Base-by-base conservation (phyloP, 78 protist species). In the Blattamonas nauphoetae region DNA sequence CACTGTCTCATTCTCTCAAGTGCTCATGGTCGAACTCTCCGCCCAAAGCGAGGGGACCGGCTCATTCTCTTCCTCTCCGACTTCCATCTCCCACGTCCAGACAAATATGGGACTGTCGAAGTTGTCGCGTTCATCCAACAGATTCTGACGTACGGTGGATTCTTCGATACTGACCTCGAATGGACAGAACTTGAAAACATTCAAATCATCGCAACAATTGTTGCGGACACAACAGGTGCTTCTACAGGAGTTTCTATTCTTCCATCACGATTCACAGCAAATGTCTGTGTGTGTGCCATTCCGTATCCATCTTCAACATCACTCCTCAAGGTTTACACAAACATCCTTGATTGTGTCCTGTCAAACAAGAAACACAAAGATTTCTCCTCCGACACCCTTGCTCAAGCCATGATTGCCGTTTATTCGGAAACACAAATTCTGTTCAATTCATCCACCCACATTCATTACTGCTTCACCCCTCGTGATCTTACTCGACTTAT, bases 21-120 rank as follows among this genome's bases (percentile, higher is more conserved):
- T 2, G 63, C 29, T 11, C 0, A 79, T 2, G 94, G 96, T 32
- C 91, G 93, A 34, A 93, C 90, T 83, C 84, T 88, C 45, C 81
- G 94, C n/a, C 96, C 96, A 36, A 90, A 88, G 89, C 91, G 84
- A 33, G 86, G 82, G 1, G 91, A 90, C 78, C 79, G 93, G 4
- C 92, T 94, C 41, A 42, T 93, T 0, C 55, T 94, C 45, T 85
- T 81, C 87, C 86, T 91, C 42, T 90, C 93, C 87, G 94, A 95
- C 86, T 3, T 95, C 71, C 94, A 95, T 89, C 89, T 95, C 86
- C 96, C 97, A 33, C 91, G 87, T 90, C 94, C 95, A 1, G 97
- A 95, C 91, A 80, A 90, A 88, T 95, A 93, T 89, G 93, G 77
- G 36, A 95, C 97, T 38, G 46, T 79, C 6, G 89, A 90, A 88